phyloP scores from a whole-genome alignment of 2,329 filamentous ascomycete genomes.

The Plectosphaerella sp. region DNA sequence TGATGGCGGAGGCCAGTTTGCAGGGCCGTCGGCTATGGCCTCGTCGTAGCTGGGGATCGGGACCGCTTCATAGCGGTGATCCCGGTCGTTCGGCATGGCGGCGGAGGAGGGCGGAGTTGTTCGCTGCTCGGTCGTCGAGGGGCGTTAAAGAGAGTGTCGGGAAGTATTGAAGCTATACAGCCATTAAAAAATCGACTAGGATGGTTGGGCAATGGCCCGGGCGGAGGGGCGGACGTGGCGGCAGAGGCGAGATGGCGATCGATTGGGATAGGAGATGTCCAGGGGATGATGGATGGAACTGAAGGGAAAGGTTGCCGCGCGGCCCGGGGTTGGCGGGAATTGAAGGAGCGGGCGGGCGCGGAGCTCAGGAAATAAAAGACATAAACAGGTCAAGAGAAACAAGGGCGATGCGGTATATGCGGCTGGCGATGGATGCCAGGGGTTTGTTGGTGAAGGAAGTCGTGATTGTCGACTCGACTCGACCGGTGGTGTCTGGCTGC shows the following conservation, averaged over 20 bases:
- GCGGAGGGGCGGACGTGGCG: too few species aligned
- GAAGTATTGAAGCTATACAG: background rate
- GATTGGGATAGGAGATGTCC: too few species aligned
- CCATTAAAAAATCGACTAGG: background rate
- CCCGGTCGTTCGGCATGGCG: conserved; percentile 11
- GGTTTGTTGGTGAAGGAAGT: background rate
- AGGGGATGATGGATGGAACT: too few species aligned
- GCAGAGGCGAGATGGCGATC: too few species aligned
- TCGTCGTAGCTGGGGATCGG: conserved; percentile 34
- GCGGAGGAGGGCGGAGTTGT: background rate
- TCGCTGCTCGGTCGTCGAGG: background rate
- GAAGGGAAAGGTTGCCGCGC: too few species aligned
- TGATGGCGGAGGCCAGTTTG: conserved; percentile 23
- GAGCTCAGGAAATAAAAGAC: too few species aligned
- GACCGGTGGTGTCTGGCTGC: background rate
- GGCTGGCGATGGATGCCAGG: background rate
- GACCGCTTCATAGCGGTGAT: conserved; percentile 31
- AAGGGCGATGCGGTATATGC: background rate
- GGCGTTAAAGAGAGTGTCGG: background rate
- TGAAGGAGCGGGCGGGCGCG: too few species aligned
- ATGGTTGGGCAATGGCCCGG: background rate
- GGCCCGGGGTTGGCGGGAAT: too few species aligned
- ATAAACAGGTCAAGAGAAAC: too few species aligned
- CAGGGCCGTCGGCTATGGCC: conserved; percentile 27
- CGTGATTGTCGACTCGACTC: background rate